Base-by-base conservation (phyloP, 1,139 yeast genomes). In the Meyerozyma elateridarum region DNA sequence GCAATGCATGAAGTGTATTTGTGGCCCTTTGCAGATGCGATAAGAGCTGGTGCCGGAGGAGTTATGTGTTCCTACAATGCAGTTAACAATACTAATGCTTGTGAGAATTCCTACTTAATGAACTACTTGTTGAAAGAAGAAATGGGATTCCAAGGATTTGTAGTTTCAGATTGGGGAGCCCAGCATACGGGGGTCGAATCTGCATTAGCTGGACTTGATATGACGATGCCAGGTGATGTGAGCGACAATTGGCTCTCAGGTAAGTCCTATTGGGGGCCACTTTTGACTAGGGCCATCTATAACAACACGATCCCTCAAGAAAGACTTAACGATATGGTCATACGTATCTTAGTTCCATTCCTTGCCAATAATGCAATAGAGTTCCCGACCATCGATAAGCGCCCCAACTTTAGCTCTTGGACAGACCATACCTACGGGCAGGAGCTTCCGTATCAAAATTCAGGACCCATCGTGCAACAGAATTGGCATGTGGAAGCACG, bases 21-120 rank as follows among this genome's bases (percentile, higher is more conserved):
- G 33, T 76, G 83, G 82, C 85, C 85, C 5, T 79, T 76, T 59
- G 81, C 80, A 15, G 80, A 78, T 46, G 70, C 73, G 29, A 61
- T 78, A 22, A 64, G 70, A 36, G 78, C 83, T 7, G 82, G 82
- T 9, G 79, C 62, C 19, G 82, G 79, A 1, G 65, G 79, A 16
- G 60, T 78, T 9, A 76, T 79, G 79, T 77, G 84, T 45, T 64
- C 82, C 0, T 77, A 75, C 48, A 77, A 78, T 41, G 61, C 64
- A 42, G 70, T 78, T 30, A 79, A 79, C 53, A 73, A 74, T 41
- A 64, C 78, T 1, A 70, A 74, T 42, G 73, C 78, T 4, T 77
- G 84, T 52, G 80, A 78, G 45, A 78, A 78, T 49, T 70, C 80
- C 1, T 72, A 74, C 40, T 54, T 75, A 32, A 43, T 79, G 40